These are phyloP conservation scores for Ascochyta rabiei DNA, from an alignment of 2,329 filamentous ascomycete species.

Conservation along the genomic window DNA sequence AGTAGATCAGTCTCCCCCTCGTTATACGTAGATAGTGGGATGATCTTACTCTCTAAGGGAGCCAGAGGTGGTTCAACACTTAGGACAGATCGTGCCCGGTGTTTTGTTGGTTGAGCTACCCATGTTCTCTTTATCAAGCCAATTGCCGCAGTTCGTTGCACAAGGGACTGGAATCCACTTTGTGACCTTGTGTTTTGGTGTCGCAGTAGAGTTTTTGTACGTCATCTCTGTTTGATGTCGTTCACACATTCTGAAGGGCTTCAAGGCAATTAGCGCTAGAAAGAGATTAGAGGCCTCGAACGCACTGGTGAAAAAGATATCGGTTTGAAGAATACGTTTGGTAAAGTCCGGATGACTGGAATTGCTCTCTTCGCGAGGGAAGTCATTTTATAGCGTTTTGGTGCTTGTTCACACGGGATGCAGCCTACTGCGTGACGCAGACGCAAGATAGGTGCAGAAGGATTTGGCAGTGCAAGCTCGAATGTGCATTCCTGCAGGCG, in stretches of 20 bases:
- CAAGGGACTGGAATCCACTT: neutral
- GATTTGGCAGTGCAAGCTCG: neutral
- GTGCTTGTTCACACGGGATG: neutral
- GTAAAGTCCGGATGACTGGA: too few species aligned
- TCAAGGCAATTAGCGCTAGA: neutral
- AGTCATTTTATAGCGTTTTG: neutral
- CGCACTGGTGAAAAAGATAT: neutral
- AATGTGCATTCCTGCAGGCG: neutral
- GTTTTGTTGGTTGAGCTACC: neutral
- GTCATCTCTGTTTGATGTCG: neutral
- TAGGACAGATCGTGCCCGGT: neutral
- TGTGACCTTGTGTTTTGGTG: neutral
- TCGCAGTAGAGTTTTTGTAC: neutral
- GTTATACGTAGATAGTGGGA: neutral
- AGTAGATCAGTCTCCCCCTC: neutral
- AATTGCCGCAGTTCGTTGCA: neutral
- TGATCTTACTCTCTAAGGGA: slow-evolving; percentile 31
- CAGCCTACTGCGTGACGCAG: neutral
- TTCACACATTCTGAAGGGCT: neutral
- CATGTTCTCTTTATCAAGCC: neutral
- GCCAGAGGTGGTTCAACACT: neutral
- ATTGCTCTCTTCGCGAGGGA: neutral
- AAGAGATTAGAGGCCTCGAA: neutral
- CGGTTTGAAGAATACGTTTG: too few species aligned
- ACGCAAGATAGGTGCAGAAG: neutral